Conservation (phyloP, 1,139 yeast genomes). For the Magnusiomyces sp. region DNA sequence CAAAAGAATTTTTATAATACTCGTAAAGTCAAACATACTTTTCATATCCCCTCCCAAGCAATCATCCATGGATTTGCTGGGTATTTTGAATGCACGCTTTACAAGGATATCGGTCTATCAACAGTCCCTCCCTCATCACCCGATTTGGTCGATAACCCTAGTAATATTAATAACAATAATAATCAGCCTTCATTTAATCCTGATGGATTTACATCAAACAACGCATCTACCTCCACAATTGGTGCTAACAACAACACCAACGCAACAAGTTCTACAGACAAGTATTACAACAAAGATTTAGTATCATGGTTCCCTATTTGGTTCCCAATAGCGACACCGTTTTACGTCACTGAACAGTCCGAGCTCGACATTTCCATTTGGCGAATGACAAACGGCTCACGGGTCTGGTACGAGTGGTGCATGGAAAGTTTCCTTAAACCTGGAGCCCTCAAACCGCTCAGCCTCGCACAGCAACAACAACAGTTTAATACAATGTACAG, state of each 20-base stretch:
- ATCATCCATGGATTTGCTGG: constrained; percentile 70
- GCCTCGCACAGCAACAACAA: too few species aligned
- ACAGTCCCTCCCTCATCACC: constrained; percentile 40
- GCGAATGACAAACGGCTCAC: constrained; percentile 34
- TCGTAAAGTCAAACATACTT: constrained; percentile 30
- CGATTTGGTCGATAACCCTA: too few species aligned
- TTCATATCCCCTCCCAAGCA: constrained; percentile 38
- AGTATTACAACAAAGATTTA: constrained; percentile 47
- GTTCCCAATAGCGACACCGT: constrained; percentile 55
- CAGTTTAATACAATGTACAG: constrained; percentile 5
- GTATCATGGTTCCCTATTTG: constrained; percentile 67
- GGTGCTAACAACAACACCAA: neutral
- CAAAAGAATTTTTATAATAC: constrained; percentile 25
- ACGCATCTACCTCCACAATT: neutral
- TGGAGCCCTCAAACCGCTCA: constrained; percentile 1
- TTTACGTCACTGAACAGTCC: constrained; percentile 44
- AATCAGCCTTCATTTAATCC: too few species aligned
- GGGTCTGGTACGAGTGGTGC: constrained; percentile 73
- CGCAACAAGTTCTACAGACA: neutral
- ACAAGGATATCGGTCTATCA: constrained; percentile 48
- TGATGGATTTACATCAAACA: too few species aligned
- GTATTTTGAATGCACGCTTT: constrained; percentile 58
- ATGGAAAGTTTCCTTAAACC: constrained; percentile 40
- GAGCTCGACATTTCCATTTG: constrained; percentile 44
- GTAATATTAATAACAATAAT: too few species aligned